Conservation (phyloP, 257 asterid genomes). For the Solanum phureja region DNA sequence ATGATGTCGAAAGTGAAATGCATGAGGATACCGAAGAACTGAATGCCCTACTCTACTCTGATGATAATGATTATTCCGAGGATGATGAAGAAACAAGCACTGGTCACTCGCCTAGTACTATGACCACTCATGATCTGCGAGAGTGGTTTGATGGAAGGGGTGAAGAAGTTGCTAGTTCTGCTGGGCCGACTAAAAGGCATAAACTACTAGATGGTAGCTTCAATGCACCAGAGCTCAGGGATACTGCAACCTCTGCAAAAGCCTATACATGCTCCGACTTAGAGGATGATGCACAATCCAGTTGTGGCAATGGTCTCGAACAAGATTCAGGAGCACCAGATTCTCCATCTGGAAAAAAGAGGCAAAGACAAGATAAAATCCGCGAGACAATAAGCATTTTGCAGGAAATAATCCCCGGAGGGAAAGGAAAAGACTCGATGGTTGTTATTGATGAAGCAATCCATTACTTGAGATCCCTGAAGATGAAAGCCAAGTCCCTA, state of each 20-base stretch:
- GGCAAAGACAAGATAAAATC: constrained; percentile 48
- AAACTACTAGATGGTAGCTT: constrained; percentile 31
- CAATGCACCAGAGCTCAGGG: constrained; percentile 5
- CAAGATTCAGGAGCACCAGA: constrained; percentile 6
- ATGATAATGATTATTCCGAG: constrained; percentile 39
- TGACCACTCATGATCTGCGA: constrained; percentile 36
- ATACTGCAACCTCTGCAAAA: constrained; percentile 18
- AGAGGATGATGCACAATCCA: constrained; percentile 65
- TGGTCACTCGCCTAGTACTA: constrained; percentile 84
- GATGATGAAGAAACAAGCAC: constrained; percentile 82
- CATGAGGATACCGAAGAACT: constrained; percentile 85
- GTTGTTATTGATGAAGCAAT: constrained; percentile 74
- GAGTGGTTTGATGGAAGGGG: constrained; percentile 29
- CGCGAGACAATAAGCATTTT: constrained; percentile 44
- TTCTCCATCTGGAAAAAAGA: constrained; percentile 30
- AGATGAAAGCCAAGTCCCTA: constrained; percentile 52
- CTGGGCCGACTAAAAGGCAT: constrained; percentile 37
- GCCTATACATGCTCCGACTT: constrained; percentile 13
- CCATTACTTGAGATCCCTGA: constrained; percentile 56
- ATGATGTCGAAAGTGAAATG: constrained; percentile 39
- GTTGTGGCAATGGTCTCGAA: constrained; percentile 25
- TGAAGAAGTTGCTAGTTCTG: constrained; percentile 62
- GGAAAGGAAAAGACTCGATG: constrained; percentile 44
- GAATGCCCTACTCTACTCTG: constrained; percentile 77
- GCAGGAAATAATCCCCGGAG: constrained; percentile 52